phyloP scores from a whole-genome alignment of 2,329 filamentous ascomycete species.

The Alternaria sp. region DNA sequence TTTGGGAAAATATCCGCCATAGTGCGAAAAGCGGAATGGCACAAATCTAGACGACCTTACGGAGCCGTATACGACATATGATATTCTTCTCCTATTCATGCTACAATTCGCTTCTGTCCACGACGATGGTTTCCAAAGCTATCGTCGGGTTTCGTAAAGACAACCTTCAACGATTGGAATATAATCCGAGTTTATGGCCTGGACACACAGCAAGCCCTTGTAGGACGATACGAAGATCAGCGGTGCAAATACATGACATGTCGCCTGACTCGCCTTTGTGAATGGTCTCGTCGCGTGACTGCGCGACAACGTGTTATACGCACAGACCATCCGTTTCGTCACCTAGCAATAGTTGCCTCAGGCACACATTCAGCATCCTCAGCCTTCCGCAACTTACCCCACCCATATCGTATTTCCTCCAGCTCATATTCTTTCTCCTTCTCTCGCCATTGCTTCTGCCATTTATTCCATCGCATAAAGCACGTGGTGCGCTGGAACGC shows the following conservation, averaged over 20 bases:
- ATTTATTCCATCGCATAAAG: background rate
- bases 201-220: background rate
- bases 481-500: background rate
- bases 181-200: background rate
- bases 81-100: constrained; percentile 11
- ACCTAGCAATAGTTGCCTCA: constrained; percentile 32
- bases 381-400: constrained; percentile 19
- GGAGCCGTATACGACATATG: constrained; percentile 25
- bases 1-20: constrained; percentile 45
- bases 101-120: background rate
- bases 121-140: background rate
- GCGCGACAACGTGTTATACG: constrained; percentile 28
- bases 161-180: background rate
- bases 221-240: background rate
- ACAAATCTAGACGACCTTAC: constrained; percentile 43
- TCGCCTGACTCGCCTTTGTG: constrained; percentile 2
- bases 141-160: background rate
- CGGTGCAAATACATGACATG: background rate
- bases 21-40: constrained; percentile 44
- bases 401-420: constrained; percentile 1
- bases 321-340: constrained; percentile 23
- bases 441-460: background rate
- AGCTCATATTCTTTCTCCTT: background rate
- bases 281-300: constrained; percentile 30
- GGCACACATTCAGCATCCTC: constrained; percentile 29